Conservation (phyloP, 2,329 filamentous ascomycete genomes). For the Aureobasidium namibiae region DNA sequence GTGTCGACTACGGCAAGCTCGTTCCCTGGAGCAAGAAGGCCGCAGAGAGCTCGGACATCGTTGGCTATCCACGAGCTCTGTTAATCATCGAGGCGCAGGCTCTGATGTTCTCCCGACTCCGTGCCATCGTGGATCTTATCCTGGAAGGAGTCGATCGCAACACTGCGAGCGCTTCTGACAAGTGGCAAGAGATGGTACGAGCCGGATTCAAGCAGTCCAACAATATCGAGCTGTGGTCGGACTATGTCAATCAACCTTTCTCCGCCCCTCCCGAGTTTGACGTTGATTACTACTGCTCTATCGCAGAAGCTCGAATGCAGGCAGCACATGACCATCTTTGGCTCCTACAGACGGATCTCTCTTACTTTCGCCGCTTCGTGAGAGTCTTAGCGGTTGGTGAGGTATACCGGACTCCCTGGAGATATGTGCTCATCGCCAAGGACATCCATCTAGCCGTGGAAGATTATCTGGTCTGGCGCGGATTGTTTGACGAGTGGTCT, state of each 20-base stretch:
- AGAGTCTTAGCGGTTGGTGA: neutral
- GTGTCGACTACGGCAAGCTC: constrained; percentile 13
- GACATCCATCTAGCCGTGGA: neutral
- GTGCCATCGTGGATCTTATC: constrained; percentile 13
- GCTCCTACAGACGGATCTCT: constrained; percentile 21
- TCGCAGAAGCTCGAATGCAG: constrained; percentile 14
- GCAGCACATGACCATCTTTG: constrained; percentile 20
- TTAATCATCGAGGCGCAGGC: constrained; percentile 20
- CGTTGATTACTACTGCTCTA: constrained; percentile 13
- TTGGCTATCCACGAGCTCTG: constrained; percentile 20
- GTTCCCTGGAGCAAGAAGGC: constrained; percentile 15
- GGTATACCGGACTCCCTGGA: neutral
- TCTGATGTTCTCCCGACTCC: constrained; percentile 15
- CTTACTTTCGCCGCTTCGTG: neutral
- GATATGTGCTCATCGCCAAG: neutral
- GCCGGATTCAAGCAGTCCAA: neutral
- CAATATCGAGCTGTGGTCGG: neutral
- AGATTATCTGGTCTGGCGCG: neutral
- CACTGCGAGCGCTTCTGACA: neutral
- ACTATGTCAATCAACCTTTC: constrained; percentile 13
- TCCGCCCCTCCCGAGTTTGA: constrained; percentile 17
- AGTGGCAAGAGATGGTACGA: neutral
- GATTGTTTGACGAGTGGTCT: neutral
- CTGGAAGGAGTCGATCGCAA: neutral
- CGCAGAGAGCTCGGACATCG: constrained; percentile 17